Percentiles rank a stretch among this genome's conserved stretches.
Conservation (phyloP, 148 eudicot species). For the Simmondsia chinensis region DNA sequence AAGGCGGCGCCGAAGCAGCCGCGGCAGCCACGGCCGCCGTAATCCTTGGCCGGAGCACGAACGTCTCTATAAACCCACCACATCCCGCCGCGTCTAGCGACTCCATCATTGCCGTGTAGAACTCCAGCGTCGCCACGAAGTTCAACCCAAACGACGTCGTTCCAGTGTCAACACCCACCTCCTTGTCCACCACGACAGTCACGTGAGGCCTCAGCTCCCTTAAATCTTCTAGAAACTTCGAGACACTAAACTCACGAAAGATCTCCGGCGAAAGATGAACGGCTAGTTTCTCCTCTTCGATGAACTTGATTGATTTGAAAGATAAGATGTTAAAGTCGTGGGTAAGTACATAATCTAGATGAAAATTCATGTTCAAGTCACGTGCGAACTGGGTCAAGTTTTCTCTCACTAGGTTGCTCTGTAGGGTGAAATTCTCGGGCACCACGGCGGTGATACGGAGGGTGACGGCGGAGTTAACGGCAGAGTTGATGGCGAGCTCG, state of each 20-base stretch:
- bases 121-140: slow-evolving; percentile 62
- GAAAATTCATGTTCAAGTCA: slow-evolving; percentile 59
- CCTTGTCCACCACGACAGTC: slow-evolving; percentile 59
- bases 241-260: slow-evolving; percentile 41
- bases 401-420: slow-evolving; percentile 58
- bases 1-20: slow-evolving; percentile 31
- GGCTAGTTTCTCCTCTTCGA: slow-evolving; percentile 57
- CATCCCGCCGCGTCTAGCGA: slow-evolving; percentile 62
- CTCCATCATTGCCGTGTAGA: slow-evolving; percentile 66
- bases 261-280: slow-evolving; percentile 49
- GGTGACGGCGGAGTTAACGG: slow-evolving; percentile 34
- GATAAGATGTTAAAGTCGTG: slow-evolving; percentile 53
- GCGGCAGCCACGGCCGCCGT: slow-evolving; percentile 57
- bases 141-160: slow-evolving; percentile 41
- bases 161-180: slow-evolving; percentile 48
- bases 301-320: slow-evolving; percentile 51
- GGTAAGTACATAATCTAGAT: slow-evolving; percentile 45
- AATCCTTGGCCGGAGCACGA: slow-evolving; percentile 67
- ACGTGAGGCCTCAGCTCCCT: slow-evolving; percentile 44
- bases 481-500: slow-evolving; percentile 50
- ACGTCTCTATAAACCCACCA: slow-evolving; percentile 47
- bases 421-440: slow-evolving; percentile 49
- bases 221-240: slow-evolving; percentile 52
- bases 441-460: slow-evolving; percentile 71
- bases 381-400: slow-evolving; percentile 64